Evolutionary conservation across 352 stramenopile species (phyloP), one percentile per base, ranked within the genome.

Genomic region (Pythium folliculosum): DNA sequence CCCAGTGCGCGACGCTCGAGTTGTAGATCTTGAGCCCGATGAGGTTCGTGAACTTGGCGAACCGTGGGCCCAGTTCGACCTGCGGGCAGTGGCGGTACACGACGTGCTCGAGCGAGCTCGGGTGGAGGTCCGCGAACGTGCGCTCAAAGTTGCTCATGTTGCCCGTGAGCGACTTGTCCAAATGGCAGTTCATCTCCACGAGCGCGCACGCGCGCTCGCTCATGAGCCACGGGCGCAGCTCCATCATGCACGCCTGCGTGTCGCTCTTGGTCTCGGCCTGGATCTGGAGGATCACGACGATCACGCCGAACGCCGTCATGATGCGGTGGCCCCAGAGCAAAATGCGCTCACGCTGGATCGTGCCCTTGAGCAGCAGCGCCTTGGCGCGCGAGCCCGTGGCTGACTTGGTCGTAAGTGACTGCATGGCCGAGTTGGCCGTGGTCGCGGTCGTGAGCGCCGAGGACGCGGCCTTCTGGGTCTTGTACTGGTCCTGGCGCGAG

Each of bases 51-150:
- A 85, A 84, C 10, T 65, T 22, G 1, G 65, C 25, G 0, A 87
- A 47, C 5, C 54, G 56, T 0, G 52, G 22, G 2, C 72, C 63
- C 6, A 85, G 54, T 23, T 85, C 75, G 7, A 87, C 40, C 6
- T 45, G 50, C 0, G 69, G 50, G 35, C 77, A 87, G 40, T 89
- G 72, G 8, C 75, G 77, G 14, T 86, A 70, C 12, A 74, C 56
- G 14, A 87, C 51, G 5, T 75, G 49, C 17, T 52, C 49, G 5
- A 78, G 55, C 3, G 70, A 76, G 10, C 25, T n/a, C 1, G 44
- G 32, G 27, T 85, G 65, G 23, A 88, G 51, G 2, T 19, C 4
- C 1, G 21, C 52, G 22, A 77, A 69, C 0, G 63, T 52, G 5
- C 5, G 12, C 1, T 43, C 51, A 27, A 60, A 45, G 13, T 67